phyloP scores from a whole-genome alignment of 768 basidiomycete species.

The Tulasnella sp. region DNA sequence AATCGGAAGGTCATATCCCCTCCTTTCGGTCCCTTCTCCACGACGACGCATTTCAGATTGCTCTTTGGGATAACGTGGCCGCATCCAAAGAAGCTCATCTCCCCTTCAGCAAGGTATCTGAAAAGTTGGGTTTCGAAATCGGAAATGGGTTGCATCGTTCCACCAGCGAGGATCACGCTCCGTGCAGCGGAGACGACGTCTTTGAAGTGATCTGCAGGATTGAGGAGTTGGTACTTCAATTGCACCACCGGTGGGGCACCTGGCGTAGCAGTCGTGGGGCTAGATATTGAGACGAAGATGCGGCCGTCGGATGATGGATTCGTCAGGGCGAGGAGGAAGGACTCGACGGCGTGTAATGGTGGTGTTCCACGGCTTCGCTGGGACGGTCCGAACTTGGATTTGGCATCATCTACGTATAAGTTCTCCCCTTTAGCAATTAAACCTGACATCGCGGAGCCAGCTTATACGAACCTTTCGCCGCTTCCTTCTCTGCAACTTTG shows the following conservation, averaged over 20 bases:
- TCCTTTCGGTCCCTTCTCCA: constrained; percentile 72
- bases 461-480: constrained; percentile 38
- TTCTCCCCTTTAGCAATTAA: neutral
- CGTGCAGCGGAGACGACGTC: constrained; percentile 79
- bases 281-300: constrained; percentile 30
- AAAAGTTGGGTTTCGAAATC: constrained; percentile 83
- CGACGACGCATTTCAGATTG: constrained; percentile 71
- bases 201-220: constrained; percentile 80
- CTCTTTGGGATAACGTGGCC: constrained; percentile 83
- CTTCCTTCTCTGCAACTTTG: constrained; percentile 48
- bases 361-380: constrained; percentile 47
- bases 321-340: constrained; percentile 73
- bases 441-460: neutral
- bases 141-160: constrained; percentile 98
- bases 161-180: constrained; percentile 87
- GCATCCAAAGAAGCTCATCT: constrained; percentile 81
- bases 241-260: constrained; percentile 47
- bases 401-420: neutral
- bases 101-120: constrained; percentile 50
- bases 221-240: constrained; percentile 87
- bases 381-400: constrained; percentile 10
- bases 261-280: neutral
- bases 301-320: constrained; percentile 59
- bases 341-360: constrained; percentile 75
- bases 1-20: constrained; percentile 77